Evolutionary conservation across 2,329 filamentous ascomycete genomes (phyloP).

Genomic region (Cordyceps pruinosa): DNA sequence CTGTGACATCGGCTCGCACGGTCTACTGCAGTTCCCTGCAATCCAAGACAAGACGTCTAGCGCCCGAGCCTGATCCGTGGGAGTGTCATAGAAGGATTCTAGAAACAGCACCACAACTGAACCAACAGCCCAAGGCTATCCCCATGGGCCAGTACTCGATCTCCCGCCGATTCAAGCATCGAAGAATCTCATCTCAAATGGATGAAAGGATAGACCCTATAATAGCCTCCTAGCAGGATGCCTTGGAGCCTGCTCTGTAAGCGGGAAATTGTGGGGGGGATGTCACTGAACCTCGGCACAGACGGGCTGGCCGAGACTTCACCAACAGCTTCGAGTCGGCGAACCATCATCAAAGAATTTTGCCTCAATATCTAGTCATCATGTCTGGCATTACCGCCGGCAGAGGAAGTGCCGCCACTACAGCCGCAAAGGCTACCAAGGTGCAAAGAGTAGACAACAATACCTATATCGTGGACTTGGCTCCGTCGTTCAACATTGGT

Average conservation of each 20-base stretch:
- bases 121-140: background rate
- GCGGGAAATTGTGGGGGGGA: background rate
- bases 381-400: background rate
- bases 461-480: slow-evolving; percentile 8
- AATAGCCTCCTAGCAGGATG: too few relatives aligned
- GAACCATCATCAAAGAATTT: background rate
- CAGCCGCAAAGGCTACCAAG: background rate
- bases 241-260: background rate
- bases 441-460: background rate
- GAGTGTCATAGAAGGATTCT: background rate
- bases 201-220: background rate
- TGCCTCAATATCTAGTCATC: too few relatives aligned
- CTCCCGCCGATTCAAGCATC: background rate
- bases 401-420: background rate
- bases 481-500: slow-evolving; percentile 12
- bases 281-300: background rate
- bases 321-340: background rate
- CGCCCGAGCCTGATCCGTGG: background rate
- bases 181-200: background rate
- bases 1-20: background rate
- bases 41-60: background rate
- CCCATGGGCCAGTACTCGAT: background rate
- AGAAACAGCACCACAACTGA: background rate
- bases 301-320: background rate
- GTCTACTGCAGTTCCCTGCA: background rate